phyloP scores from a whole-genome alignment of 1,284 basidiomycete species.

The Ustilago shanxiensis region DNA sequence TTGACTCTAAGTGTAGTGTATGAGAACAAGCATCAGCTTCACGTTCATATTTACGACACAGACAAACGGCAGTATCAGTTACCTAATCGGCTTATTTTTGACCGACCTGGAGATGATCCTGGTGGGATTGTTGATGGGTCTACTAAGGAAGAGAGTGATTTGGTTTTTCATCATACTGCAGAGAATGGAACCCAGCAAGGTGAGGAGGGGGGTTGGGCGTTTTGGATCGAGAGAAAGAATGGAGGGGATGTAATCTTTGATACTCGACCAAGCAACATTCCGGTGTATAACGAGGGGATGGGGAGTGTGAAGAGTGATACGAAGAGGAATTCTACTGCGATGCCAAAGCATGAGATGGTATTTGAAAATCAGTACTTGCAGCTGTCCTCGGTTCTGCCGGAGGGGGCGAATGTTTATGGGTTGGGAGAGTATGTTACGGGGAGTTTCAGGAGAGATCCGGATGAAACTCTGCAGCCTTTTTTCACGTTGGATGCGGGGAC shows the following conservation, averaged over 20 bases:
- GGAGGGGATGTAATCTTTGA: conserved; percentile 78
- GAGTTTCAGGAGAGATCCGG: conserved; percentile 75
- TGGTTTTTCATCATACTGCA: conserved; percentile 77
- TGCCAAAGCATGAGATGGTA: conserved; percentile 65
- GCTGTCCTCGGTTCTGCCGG: conserved; percentile 62
- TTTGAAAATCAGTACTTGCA: conserved; percentile 84
- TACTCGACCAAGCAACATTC: conserved; percentile 73
- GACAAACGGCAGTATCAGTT: conserved; percentile 77
- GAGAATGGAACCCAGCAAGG: conserved; percentile 60
- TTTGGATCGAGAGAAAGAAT: conserved; percentile 78
- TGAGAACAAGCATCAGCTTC: conserved; percentile 74
- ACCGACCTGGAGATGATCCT: conserved; percentile 73
- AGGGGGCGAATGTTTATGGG: conserved; percentile 80
- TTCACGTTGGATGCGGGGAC: conserved; percentile 76
- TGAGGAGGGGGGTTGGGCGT: conserved; percentile 76
- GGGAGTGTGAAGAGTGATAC: conserved; percentile 31
- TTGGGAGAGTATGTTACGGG: conserved; percentile 80
- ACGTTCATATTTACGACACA: conserved; percentile 80
- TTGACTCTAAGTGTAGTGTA: conserved; percentile 78
- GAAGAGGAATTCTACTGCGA: conserved; percentile 57
- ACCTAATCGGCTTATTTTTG: conserved; percentile 76
- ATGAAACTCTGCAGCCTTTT: conserved; percentile 77
- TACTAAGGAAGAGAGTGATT: conserved; percentile 54
- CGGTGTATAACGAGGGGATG: conserved; percentile 50
- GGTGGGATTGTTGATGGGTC: conserved; percentile 31